Evolutionary conservation across 2,329 filamentous ascomycete genomes (phyloP), one percentile per base, ranked within the genome.

Genomic region (Aspergillus sp.): DNA sequence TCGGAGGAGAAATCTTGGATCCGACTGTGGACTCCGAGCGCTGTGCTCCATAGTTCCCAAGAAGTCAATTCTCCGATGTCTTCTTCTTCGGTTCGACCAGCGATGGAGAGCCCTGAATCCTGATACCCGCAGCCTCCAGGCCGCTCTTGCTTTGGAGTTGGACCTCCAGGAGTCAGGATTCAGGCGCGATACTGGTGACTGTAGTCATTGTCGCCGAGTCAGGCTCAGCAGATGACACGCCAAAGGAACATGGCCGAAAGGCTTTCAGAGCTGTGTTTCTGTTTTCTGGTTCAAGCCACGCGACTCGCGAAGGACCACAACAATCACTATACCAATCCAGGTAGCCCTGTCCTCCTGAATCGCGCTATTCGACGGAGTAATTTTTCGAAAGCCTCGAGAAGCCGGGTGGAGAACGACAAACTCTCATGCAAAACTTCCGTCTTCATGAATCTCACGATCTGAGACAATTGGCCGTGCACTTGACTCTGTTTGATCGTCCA

Each of bases 401-500:
- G 13, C 15, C 34, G 5, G 13, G 34, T 37, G 34, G 34, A 13
- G 34, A 37, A 37, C 34, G n/a, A 11, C 9, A 30, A 11, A 9
- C 27, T 9, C 27, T 30, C 27, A 9, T 9, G 27, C 27, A 30
- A 30, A 37, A 37, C 13, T 8, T n/a, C 34, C 34, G 34, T 13
- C 34, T 33, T 48, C 17, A 12, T 24, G 17, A 48, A 46, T 46
- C 22, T 46, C 22, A 30, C 30, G 19, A 19, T 22, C 40, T 22
- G 33, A 54, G 46, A 54, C 44, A 48, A 24, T 48, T 33, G 34
- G 51, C 44, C 34, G 52, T 53, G 54, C 61, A 55, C 52, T 51
- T 55, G 52, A 58, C 56, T 42, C 22, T 19, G 66, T 70, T 72
- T 72, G 69, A 72, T 72, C 68, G 66, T 61, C 70, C 55, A 9